phyloP scores from a whole-genome alignment of 257 asterid species.

The Echium plantagineum region DNA sequence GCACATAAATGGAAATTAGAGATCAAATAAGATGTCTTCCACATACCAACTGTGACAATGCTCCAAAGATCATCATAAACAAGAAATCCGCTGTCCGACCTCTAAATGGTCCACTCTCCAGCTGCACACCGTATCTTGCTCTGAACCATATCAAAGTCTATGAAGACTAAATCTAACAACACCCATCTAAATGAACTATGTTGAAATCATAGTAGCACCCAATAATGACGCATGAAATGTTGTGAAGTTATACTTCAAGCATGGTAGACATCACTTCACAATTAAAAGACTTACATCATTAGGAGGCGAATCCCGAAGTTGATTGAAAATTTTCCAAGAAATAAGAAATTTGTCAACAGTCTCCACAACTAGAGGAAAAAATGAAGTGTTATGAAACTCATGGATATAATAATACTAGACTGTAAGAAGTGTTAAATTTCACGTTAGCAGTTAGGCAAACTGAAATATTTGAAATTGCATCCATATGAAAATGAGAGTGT shows the following conservation, averaged over 20 bases:
- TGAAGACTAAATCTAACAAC: background rate
- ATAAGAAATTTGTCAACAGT: slow-evolving; percentile 67
- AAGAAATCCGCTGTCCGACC: slow-evolving; percentile 95
- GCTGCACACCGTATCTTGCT: slow-evolving; percentile 97
- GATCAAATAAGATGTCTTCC: background rate
- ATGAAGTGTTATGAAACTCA: slow-evolving; percentile 9
- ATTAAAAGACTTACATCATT: slow-evolving; percentile 60
- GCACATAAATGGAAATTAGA: background rate
- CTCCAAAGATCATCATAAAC: slow-evolving; percentile 98
- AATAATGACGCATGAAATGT: too few relatives aligned
- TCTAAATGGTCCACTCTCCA: slow-evolving; percentile 76
- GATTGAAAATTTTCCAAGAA: slow-evolving; percentile 77
- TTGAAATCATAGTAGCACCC: too few relatives aligned
- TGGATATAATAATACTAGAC: slow-evolving; percentile 1
- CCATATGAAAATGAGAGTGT: background rate
- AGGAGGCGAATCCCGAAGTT: slow-evolving; percentile 96
- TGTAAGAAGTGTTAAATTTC: background rate
- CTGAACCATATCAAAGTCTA: slow-evolving; percentile 27
- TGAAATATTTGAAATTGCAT: background rate
- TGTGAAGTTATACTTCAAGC: background rate
- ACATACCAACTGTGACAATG: slow-evolving; percentile 63
- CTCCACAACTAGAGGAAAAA: slow-evolving; percentile 57
- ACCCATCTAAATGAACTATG: background rate
- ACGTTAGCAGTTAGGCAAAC: background rate
- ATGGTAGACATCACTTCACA: background rate